Base-by-base conservation (phyloP, 257 asterid genomes). In the Linderniella brevidens region DNA sequence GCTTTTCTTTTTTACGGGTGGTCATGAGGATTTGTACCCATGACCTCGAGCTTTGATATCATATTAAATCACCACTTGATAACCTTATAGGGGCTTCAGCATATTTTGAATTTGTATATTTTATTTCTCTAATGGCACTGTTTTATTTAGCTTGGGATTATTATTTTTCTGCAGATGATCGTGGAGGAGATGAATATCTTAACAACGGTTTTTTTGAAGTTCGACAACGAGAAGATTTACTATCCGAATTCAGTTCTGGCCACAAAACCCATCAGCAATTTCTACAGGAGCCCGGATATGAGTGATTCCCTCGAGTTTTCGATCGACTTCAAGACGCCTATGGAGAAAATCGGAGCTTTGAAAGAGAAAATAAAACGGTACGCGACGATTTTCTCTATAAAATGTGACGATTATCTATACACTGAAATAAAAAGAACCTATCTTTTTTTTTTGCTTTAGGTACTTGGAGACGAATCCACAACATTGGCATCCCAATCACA, bases 401-500 rank as follows among this genome's bases (percentile, higher is more conserved):
- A 12, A 1, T 46, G 9, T 5, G 8, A 32, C 11, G 9, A 13
- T 43, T 9, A 8, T 43, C 3, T 43, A 1, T 43, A 16, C 2
- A 9, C 17, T 16, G 3, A 11, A 1, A 10, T 10, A 39, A 6
- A 41, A 7, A 7, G 14, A 41, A n/a, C 37, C 29, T 13, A 54
- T 52, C 48, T 35, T 45, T 43, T 15, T 43, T 8, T 16, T 13
- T 43, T 15, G 9, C 11, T 3, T 51, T 72, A 88, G 96, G 80
- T 78, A 84, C 59, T 58, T 88, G 59, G 98, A 88, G 68, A 72
- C 52, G 46, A 80, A 67, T 57, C 73, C 90, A 3, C 78, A 56
- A 35, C 59, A 55, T 46, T 88, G 98, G 98, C 79, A 88, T 62
- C 81, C 96, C 0, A 76, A 79, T 65, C 98, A 88, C 75, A 88